Percentiles rank a stretch among this genome's conserved stretches.
Evolutionary conservation across 2,329 filamentous ascomycete genomes (phyloP).

Genomic region (Conoideocrella luteorostrata): DNA sequence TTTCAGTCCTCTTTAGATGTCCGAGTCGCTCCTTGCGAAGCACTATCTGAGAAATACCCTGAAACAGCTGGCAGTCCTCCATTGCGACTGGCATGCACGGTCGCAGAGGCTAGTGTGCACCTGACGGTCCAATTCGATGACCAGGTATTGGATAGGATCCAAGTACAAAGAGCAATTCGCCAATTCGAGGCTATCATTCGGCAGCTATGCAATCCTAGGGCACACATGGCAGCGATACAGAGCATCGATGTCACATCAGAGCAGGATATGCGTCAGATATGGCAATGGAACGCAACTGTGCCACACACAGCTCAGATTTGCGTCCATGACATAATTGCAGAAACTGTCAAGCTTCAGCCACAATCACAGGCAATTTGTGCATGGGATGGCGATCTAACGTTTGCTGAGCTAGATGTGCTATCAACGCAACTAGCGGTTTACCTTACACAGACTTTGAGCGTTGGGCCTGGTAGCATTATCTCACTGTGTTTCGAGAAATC

Average conservation of each 20-base stretch:
- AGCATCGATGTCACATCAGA: not conserved
- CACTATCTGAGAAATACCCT: too few species aligned
- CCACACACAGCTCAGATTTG: slow-evolving; percentile 9
- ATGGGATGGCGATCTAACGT: slow-evolving; percentile 20
- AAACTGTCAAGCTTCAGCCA: slow-evolving; percentile 7
- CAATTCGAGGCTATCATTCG: not conserved
- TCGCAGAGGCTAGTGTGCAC: not conserved
- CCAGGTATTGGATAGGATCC: not conserved
- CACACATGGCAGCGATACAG: not conserved
- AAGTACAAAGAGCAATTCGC: not conserved
- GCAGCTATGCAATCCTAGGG: not conserved
- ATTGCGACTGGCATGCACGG: too few species aligned
- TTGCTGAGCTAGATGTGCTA: slow-evolving; percentile 10
- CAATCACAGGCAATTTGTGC: slow-evolving; percentile 13
- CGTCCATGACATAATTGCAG: slow-evolving; percentile 16
- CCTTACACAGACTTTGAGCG: too few species aligned
- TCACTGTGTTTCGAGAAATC: too few species aligned
- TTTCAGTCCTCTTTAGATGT: too few species aligned
- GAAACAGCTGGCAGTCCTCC: too few species aligned
- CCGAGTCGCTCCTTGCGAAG: too few species aligned
- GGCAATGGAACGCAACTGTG: slow-evolving; percentile 13
- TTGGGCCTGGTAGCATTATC: too few species aligned
- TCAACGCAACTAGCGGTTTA: too few species aligned
- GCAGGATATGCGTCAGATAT: slow-evolving; percentile 4
- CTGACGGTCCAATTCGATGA: not conserved